These are phyloP conservation scores for Cytospora piceae DNA, from an alignment of 2,329 filamentous ascomycete species.

Conservation along the genomic window DNA sequence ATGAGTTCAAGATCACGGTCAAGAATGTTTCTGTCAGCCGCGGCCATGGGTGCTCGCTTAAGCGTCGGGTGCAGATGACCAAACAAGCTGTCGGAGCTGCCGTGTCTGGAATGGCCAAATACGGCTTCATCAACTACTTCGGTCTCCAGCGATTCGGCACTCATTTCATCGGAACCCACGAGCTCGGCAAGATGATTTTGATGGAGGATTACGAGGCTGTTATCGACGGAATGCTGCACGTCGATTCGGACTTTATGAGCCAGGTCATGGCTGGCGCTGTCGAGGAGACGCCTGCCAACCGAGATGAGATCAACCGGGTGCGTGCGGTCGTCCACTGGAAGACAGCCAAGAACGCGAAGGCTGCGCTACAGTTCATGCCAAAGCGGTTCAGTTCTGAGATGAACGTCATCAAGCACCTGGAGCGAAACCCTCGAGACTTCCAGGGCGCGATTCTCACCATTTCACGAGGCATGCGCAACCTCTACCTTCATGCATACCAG, in stretches of 20 bases:
- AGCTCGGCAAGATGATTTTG: constrained; percentile 82
- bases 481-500: constrained; percentile 98
- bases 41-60: constrained; percentile 50
- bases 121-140: constrained; percentile 97
- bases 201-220: constrained; percentile 80
- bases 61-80: constrained; percentile 48
- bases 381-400: constrained; percentile 80
- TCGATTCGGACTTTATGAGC: constrained; percentile 63
- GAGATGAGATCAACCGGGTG: constrained; percentile 80
- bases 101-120: constrained; percentile 67
- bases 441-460: constrained; percentile 81
- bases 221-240: constrained; percentile 75
- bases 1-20: constrained; percentile 90
- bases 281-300: constrained; percentile 55
- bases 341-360: constrained; percentile 58
- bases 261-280: constrained; percentile 54
- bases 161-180: constrained; percentile 82
- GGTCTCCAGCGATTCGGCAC: constrained; percentile 97
- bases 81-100: constrained; percentile 59
- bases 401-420: constrained; percentile 77
- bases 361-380: constrained; percentile 72
- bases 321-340: constrained; percentile 77
- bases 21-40: constrained; percentile 74
- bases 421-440: constrained; percentile 66
- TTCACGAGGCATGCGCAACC: constrained; percentile 78